Evolutionary conservation across 31 red algal species (phyloP), one percentile per base, ranked within the genome.

Genomic region (Endocladia muricata): DNA sequence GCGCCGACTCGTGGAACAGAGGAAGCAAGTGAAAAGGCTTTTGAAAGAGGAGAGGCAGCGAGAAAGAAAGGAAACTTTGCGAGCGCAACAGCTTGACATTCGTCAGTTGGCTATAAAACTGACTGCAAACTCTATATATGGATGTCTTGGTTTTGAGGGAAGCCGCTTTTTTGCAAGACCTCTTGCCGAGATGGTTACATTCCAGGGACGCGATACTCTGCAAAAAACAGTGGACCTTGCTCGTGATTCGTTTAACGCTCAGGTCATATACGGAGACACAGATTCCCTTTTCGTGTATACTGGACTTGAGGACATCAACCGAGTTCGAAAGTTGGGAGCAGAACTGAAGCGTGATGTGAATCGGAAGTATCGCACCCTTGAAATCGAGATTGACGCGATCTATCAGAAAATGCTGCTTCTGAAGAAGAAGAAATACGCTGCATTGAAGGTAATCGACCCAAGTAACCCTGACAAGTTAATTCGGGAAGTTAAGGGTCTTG

Each of bases 391-490:
- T 23, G 95, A 98, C 60, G 95, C 91, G 31, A 79, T 98, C 11
- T 98, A 98, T 75, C 71, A 73, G 68, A 85, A 91, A 54, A 98
- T 98, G 95, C 66, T 98, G 57, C 81, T 98, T 11, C 69, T 98
- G 11, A 84, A 88, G 73, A 98, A 98, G 91, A 98, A 98, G 61
- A 93, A 91, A 40, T 98, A 98, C 55, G 95, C 95, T 15, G 95
- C 91, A 22, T 49, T 93, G 66, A 85, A 88, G 57, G 66, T 94
- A 9, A 57, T 79, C 33, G 68, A 83, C 49, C 88, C 84, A 15
- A 61, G 15, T 7, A 68, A 83, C 8, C 74, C 82, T 34, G 80
- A 85, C 44, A 83, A 81, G 33, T 49, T 79, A 4, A 78, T 89
- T 28, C 75, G 87, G 2, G 95, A 98, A 75, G 89, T 98, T 30